A percentile compares a stretch with the other conserved stretches of the same genome.
These are phyloP conservation scores for Microthlaspi erraticum DNA, from an alignment of 345 rosid species.

Conservation along the genomic window DNA sequence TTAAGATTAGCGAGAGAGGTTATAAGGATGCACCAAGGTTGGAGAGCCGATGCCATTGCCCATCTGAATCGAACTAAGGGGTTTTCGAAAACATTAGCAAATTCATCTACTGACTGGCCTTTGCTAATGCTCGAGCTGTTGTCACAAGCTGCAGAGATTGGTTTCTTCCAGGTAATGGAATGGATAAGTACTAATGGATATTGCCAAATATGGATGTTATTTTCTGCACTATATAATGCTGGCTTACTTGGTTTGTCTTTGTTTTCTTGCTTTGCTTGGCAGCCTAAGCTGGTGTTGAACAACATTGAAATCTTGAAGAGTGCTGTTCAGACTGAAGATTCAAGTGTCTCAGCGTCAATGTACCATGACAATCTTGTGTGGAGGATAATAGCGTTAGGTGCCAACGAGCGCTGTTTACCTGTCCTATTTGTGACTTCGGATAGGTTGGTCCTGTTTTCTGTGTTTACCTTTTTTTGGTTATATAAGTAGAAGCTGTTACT, in stretches of 20 bases:
- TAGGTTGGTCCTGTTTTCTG: slow-evolving; percentile 60
- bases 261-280: slow-evolving; percentile 47
- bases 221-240: not conserved
- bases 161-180: slow-evolving; percentile 75
- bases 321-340: slow-evolving; percentile 70
- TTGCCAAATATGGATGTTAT: not conserved
- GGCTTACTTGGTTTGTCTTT: slow-evolving; percentile 25
- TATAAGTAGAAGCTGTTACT: not conserved
- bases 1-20: slow-evolving; percentile 89
- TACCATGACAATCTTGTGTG: slow-evolving; percentile 93
- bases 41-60: slow-evolving; percentile 88
- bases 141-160: slow-evolving; percentile 90
- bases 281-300: slow-evolving; percentile 98
- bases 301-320: slow-evolving; percentile 80
- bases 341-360: slow-evolving; percentile 62
- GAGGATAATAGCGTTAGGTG: slow-evolving; percentile 88
- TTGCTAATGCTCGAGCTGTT: slow-evolving; percentile 85
- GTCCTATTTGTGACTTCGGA: slow-evolving; percentile 82
- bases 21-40: slow-evolving; percentile 61
- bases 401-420: slow-evolving; percentile 81
- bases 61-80: slow-evolving; percentile 71
- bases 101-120: slow-evolving; percentile 95
- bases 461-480: slow-evolving; percentile 1
- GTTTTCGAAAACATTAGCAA: slow-evolving; percentile 79
- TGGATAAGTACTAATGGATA: not conserved